These are phyloP conservation scores for Mycena belliarum DNA, from an alignment of 768 basidiomycete genomes.

Conservation along the genomic window DNA sequence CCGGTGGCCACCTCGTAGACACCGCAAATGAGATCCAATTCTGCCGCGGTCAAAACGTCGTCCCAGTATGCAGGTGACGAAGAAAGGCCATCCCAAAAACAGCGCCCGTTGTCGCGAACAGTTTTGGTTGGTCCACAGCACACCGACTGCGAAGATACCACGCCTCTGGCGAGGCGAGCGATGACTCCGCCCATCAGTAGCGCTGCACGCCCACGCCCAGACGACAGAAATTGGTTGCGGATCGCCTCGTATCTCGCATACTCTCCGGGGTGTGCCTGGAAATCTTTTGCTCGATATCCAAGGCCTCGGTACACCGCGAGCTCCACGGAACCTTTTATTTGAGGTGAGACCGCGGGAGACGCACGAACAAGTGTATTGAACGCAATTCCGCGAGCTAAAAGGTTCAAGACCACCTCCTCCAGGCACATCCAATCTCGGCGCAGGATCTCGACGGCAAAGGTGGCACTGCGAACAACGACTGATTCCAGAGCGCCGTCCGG, in stretches of 20 bases:
- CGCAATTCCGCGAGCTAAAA: conserved; percentile 1
- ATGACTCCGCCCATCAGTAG: conserved; percentile 5
- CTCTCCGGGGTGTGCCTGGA: background rate
- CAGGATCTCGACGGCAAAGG: conserved; percentile 1
- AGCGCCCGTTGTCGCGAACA: background rate
- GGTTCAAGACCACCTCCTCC: conserved; percentile 1
- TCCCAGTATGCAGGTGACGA: conserved; percentile 5
- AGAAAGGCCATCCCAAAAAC: background rate
- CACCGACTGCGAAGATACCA: background rate
- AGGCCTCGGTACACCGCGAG: conserved; percentile 1
- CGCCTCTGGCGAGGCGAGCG: background rate
- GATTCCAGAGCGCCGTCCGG: background rate
- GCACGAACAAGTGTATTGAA: background rate
- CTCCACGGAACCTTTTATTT: background rate
- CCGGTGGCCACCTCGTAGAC: conserved; percentile 10
- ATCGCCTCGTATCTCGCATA: background rate
- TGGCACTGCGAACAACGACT: background rate
- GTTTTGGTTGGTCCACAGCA: background rate
- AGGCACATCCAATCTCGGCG: conserved; percentile 1
- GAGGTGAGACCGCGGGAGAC: background rate
- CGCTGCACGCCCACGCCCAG: conserved; percentile 1
- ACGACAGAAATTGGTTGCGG: conserved; percentile 2
- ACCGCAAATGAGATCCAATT: conserved; percentile 4
- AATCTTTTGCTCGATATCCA: background rate
- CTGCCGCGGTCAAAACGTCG: background rate